Base-by-base conservation (phyloP, 176 grass and related monocot species). In the Luzula sylvatica region DNA sequence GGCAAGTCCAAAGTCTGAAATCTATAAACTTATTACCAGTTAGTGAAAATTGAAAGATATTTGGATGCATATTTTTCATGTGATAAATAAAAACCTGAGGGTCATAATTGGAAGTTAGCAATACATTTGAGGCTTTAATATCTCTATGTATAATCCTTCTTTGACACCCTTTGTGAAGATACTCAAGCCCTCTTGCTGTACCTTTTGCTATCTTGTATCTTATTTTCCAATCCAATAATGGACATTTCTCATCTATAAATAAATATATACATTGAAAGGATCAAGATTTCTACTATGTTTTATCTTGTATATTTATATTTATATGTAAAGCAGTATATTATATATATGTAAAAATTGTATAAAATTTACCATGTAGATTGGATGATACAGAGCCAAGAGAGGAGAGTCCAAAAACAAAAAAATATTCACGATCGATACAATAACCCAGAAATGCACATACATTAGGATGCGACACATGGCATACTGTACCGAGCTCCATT, bases 101-200 rank as follows among this genome's bases (percentile, higher is more conserved):
- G 44, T 85, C 80, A 38, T 88, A 70, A 44, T 95, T 79, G 1
- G 59, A 65, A 6, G 80, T 88, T 52, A 95, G 83, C 18, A 95
- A 76, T 16, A 95, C 56, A 41, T 95, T 95, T 25, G 89, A 88
- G 12, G 83, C 43, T 53, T 95, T 95, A 80, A 95, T 95, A 72
- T 95, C 89, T 58, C 89, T 24, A 66, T 95, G 89, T 5, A 95
- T 95, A 53, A 95, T 95, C 60, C 89, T 65, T 41, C 89, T 45
- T 47, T 66, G 76, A 50, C 89, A 95, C 7, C 77, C 89, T 72
- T 95, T 95, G 70, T 95, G 89, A 50, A 95, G 74, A 46, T 95
- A 95, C 51, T 75, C 73, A 20, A 95, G 50, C 48, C 89, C 89
- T 47, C 80, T 56, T 53, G 89, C 89, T 60, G 83, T 75, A 3